Evolutionary conservation across 2,329 filamentous ascomycete species (phyloP), one percentile per base, ranked within the genome.

Genomic region (Pseudocercospora vitis): DNA sequence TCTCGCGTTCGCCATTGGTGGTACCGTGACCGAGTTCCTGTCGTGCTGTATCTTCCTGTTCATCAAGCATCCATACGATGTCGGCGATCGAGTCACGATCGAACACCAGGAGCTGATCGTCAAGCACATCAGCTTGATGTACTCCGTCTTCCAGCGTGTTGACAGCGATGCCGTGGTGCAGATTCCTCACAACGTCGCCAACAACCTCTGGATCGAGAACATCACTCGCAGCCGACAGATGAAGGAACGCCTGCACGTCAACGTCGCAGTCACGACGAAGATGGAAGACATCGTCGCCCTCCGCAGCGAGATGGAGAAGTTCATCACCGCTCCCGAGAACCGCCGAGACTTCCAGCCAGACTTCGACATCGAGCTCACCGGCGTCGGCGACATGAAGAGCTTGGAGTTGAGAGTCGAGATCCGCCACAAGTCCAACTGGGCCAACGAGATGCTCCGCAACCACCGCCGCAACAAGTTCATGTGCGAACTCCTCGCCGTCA

Each of bases 41-140:
- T 91, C 91, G 67, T 96, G 91, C 33, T 96, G 91, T 76, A 95
- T 97, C 66, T 96, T 97, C 77, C 77, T 97, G 1, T 97, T 97
- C 66, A 89, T 96, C 76, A 97, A 97, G 77, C 92, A 97, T 70
- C 92, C 92, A 0, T 96, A 88, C 70, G 92, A 97, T 69, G 60
- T 65, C 26, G 70, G 69, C 39, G 70, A 72, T 53, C 61, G 66
- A 7, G 65, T 72, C 42, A 62, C 65, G 39, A 65, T 70, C 57
- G 40, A 58, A 39, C 51, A 62, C 26, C 55, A 53, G 7, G 62
- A 67, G 28, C 58, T 69, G 7, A 54, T 66, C 29, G 67, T 69
- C 9, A 62, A 68, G 46, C 63, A 64, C 52, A 69, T 68, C 55
- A 60, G 54, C 16, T 52, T 69, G 4, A 66, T 69, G 56, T 68